These are phyloP conservation scores for Symmetrospora coprosmae DNA, from an alignment of 768 basidiomycete genomes.

Conservation along the genomic window DNA sequence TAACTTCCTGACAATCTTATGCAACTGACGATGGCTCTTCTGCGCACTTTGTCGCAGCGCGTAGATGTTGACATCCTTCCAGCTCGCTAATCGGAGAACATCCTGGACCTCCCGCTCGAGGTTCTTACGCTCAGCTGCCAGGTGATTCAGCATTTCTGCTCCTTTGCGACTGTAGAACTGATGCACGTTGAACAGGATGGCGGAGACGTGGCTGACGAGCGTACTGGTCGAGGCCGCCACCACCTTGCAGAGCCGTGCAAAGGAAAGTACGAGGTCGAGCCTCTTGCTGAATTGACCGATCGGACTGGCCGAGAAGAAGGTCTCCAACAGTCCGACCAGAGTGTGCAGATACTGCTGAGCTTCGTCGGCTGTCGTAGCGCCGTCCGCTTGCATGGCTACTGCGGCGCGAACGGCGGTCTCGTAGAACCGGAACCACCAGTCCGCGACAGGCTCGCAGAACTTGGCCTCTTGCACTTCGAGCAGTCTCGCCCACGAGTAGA, in stretches of 20 bases:
- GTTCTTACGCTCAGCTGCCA: neutral
- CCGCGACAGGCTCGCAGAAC: slow-evolving; percentile 42
- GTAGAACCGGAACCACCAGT: slow-evolving; percentile 88
- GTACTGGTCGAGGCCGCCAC: slow-evolving; percentile 38
- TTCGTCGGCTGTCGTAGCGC: neutral
- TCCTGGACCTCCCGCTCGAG: slow-evolving; percentile 48
- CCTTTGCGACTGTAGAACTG: slow-evolving; percentile 28
- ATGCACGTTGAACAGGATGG: slow-evolving; percentile 13
- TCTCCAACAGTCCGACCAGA: slow-evolving; percentile 63
- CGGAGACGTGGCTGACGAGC: slow-evolving; percentile 10
- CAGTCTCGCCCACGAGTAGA: slow-evolving; percentile 70
- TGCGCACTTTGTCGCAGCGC: slow-evolving; percentile 83
- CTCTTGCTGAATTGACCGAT: slow-evolving; percentile 67
- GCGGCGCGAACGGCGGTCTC: slow-evolving; percentile 56
- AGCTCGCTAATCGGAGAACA: slow-evolving; percentile 88
- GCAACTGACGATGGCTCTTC: slow-evolving; percentile 75
- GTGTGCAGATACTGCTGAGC: slow-evolving; percentile 40
- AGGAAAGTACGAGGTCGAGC: slow-evolving; percentile 54
- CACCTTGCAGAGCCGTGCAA: slow-evolving; percentile 45
- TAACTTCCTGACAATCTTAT: slow-evolving; percentile 80
- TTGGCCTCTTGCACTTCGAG: slow-evolving; percentile 53
- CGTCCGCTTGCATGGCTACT: slow-evolving; percentile 34
- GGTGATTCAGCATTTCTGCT: slow-evolving; percentile 13
- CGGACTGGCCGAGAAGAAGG: slow-evolving; percentile 60
- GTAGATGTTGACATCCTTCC: slow-evolving; percentile 93